Percentiles rank a stretch among this genome's conserved stretches.
Conservation (phyloP, 2,329 filamentous ascomycete species). For the Onygena corvina region DNA sequence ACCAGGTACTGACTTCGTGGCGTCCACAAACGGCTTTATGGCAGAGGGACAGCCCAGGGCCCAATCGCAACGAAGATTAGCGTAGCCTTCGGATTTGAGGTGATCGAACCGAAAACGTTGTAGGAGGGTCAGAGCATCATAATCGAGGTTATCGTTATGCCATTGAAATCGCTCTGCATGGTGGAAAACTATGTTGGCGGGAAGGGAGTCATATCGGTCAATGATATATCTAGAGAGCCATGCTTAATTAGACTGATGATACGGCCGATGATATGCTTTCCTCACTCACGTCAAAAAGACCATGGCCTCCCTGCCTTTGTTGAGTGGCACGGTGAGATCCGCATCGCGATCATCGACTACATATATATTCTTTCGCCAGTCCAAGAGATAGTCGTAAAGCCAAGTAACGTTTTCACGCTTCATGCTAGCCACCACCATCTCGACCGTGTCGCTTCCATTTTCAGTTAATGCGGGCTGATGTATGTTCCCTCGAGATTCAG, state of each 20-base stretch:
- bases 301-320: slow-evolving; percentile 53
- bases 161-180: slow-evolving; percentile 46
- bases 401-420: slow-evolving; percentile 31
- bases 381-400: slow-evolving; percentile 29
- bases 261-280: no score
- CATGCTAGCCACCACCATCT: slow-evolving; percentile 32
- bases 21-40: slow-evolving; percentile 38
- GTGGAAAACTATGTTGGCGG: slow-evolving; percentile 49
- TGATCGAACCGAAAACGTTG: slow-evolving; percentile 40
- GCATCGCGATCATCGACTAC: slow-evolving; percentile 43
- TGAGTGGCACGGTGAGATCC: slow-evolving; percentile 42
- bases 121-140: slow-evolving; percentile 41
- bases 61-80: slow-evolving; percentile 49
- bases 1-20: slow-evolving; percentile 37
- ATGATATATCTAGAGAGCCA: slow-evolving; percentile 43
- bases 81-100: slow-evolving; percentile 44
- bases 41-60: slow-evolving; percentile 48
- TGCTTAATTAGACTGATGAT: background rate
- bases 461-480: no score
- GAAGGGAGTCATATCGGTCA: slow-evolving; percentile 48
- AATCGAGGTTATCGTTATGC: slow-evolving; percentile 46
- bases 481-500: no score
- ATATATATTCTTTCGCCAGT: slow-evolving; percentile 45
- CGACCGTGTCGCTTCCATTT: slow-evolving; percentile 65
- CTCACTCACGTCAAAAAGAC: slow-evolving; percentile 41